Base-by-base conservation (phyloP, 2,329 filamentous ascomycete genomes). In the Trichoderma sp. region DNA sequence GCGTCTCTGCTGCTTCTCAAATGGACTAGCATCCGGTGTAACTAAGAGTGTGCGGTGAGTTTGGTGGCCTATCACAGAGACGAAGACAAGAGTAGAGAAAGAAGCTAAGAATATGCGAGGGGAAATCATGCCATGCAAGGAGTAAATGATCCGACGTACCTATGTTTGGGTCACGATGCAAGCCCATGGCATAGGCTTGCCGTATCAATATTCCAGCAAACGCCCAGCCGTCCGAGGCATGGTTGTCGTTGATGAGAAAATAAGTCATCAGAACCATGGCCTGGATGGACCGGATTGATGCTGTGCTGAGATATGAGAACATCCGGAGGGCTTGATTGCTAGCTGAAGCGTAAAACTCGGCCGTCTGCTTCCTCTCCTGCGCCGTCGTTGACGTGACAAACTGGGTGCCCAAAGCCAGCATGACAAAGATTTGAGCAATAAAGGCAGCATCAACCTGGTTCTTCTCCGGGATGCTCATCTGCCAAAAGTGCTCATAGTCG, bases 201-300 rank as follows among this genome's bases (percentile, higher is more conserved):
- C 91, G 85, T 71, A 92, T 89, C 25, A 93, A 78, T 29, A 94
- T 89, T 6, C 92, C 92, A 0, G 90, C 90, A 81, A 93, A 94
- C 0, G 91, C 89, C 89, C 91, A 94, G 1, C 91, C 92, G 75
- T 94, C 92, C 0, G 90, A 92, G 4, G 91, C 91, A 73, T 94
- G 91, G 73, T 93, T 93, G 77, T 94, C 91, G 73, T 94, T 94
- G 81, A 94, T 93, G 39, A 94, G 82, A 72, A 94, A 94, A 75
- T 94, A 94, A 0, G 89, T 89, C 68, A 93, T 88, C 67, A 94
- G 79, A 0, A 93, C 89, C 91, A 94, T 94, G 53, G 92, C 88
- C 77, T 93, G 90, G 35, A 94, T 87, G 1, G 90, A 91, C 27
- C 88, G 83, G 59, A 93, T 83, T 0, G 90, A 92, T 2, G 91